Evolutionary conservation across 306 rosid genomes (phyloP).

Genomic region (Sicyos edulis): DNA sequence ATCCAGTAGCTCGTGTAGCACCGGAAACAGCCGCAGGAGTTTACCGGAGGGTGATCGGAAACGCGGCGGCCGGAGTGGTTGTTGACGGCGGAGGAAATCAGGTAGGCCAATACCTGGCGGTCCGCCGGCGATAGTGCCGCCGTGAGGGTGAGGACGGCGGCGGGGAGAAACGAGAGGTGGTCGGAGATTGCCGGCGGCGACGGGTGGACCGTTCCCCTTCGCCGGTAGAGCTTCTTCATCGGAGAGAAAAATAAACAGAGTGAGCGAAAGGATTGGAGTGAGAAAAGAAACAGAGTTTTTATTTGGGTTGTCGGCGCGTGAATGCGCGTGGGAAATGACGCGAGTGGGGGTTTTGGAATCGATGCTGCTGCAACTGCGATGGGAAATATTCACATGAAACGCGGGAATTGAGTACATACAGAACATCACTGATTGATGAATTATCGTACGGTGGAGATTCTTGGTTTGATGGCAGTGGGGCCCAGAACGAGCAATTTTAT

Average conservation of each 20-base stretch:
- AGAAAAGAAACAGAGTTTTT: conserved; percentile 36
- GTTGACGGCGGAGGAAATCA: conserved; percentile 42
- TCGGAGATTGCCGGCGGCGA: conserved; percentile 78
- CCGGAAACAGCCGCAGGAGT: conserved; percentile 63
- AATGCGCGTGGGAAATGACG: not conserved
- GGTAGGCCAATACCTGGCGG: conserved; percentile 64
- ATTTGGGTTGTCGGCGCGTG: conserved; percentile 6
- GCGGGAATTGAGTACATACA: conserved; percentile 25
- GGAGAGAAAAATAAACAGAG: not conserved
- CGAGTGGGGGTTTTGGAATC: conserved; percentile 2
- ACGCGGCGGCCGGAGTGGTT: conserved; percentile 32
- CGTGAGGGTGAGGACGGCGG: conserved; percentile 62
- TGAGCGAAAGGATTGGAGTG: not conserved
- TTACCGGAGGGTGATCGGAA: conserved; percentile 54
- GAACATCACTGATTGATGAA: not conserved
- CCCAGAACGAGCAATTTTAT: not conserved
- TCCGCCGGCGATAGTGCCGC: conserved; percentile 63
- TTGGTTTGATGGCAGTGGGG: not conserved
- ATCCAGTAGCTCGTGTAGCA: conserved; percentile 88
- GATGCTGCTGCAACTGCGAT: conserved; percentile 31
- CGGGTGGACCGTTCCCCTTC: conserved; percentile 75
- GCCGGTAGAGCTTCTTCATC: conserved; percentile 86
- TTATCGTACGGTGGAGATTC: not conserved
- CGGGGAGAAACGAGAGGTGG: conserved; percentile 80
- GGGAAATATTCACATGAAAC: conserved; percentile 38